Base-by-base conservation (phyloP, 495 filamentous ascomycete genomes). In the Neurospora sp. region DNA sequence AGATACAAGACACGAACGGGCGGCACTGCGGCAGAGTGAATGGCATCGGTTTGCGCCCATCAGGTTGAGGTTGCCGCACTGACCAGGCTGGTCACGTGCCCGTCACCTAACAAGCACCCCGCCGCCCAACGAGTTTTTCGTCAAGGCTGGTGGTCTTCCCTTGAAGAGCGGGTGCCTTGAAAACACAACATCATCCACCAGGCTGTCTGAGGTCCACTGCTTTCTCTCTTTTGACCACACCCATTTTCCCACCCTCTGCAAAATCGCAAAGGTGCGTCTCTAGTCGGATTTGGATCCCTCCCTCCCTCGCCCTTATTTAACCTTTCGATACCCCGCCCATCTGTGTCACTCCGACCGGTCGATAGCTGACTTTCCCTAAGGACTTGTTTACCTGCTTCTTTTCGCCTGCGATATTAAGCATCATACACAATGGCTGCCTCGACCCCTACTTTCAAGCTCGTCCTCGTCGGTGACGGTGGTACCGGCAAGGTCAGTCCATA, bases 391-490 rank as follows among this genome's bases (percentile, higher is more conserved):
- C 73, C 68, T 76, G 53, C 53, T 48, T 71, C 69, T 72, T 71
- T 44, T 76, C 73, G 68, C 71, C 65, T 40, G 70, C 72, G 71
- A 76, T 77, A 74, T 65, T 65, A 65, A 65, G 53, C 77, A 76
- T 71, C 74, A 73, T 76, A 78, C 78, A 78, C 77, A 81, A 95
- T 94, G 91, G 88, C 90, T 78, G 76, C 80, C 74, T 78, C 84
- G 71, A 82, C 81, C 75, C 89, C 90, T 69, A 97, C 94, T 81
- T 98, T 99, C 89, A 99, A 99, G 93, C 92, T 99, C 80, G 96
- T 99, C 78, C 94, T 99, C 81, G 96, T 99, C 81, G 96, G 96
- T 83, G 96, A 99, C 84, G 96, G 96, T 87, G 96, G 96, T 88
- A 99, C 96, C 81, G 96, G 96, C 86, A 99, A 99, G 94, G 96